These are phyloP conservation scores for Beta macrorhiza DNA, from an alignment of 179 eudicot species.

Conservation along the genomic window DNA sequence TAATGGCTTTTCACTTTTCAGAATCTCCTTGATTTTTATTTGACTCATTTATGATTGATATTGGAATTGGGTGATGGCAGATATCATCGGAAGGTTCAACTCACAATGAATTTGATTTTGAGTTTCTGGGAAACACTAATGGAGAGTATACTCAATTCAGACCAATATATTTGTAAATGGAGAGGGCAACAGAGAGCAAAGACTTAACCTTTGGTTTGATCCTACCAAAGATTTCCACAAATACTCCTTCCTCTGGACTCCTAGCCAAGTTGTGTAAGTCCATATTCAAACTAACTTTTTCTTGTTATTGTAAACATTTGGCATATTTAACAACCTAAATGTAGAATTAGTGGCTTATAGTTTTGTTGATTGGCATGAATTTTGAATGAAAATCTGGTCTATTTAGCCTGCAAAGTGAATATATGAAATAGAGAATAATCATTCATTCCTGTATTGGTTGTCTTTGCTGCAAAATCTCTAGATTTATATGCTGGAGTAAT, in stretches of 20 bases:
- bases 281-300: not conserved
- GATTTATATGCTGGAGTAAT: no score
- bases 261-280: slow-evolving; percentile 78
- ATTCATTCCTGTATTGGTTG: no score
- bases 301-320: not conserved
- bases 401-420: no score
- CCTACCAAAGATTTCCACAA: slow-evolving; percentile 80
- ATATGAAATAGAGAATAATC: no score
- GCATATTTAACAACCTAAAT: no score
- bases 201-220: slow-evolving; percentile 80
- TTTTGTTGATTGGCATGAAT: no score
- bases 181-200: slow-evolving; percentile 79
- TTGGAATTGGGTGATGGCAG: slow-evolving; percentile 31
- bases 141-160: slow-evolving; percentile 83
- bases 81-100: slow-evolving; percentile 80
- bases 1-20: no score
- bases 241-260: slow-evolving; percentile 74
- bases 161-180: slow-evolving; percentile 83
- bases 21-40: no score
- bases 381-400: no score
- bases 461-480: no score
- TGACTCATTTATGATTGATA: no score
- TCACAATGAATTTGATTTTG: slow-evolving; percentile 86
- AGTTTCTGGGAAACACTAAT: slow-evolving; percentile 72
- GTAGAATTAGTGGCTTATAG: no score